Base-by-base conservation (phyloP, 2,329 filamentous ascomycete species). In the Pseudopithomyces maydicus region DNA sequence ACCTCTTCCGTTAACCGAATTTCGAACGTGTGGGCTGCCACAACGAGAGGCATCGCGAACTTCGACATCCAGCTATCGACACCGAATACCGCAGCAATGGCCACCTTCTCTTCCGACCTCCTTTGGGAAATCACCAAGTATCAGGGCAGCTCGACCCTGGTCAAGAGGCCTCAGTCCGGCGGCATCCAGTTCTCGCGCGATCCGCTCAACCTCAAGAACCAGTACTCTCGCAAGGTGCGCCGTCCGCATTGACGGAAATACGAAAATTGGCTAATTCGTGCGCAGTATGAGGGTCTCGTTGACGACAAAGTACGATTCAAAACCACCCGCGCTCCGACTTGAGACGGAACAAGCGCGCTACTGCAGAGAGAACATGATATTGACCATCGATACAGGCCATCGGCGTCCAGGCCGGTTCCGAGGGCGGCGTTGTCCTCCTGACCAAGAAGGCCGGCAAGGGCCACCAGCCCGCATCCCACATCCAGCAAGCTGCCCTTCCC, bases 41-140 rank as follows among this genome's bases (percentile, higher is more conserved):
- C 59, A 65, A 49, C 55, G 53, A 50, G 47, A n/a, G 32, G 61
- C 43, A 46, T 46, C 33, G 57, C 54, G 52, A 58, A 35, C 52
- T 56, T 36, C 52, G 59, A 55, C 55, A 57, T 54, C 64, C 62
- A 71, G 58, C 61, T 64, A 66, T 67, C 64, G 59, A 64, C 67
- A 66, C 59, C 57, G 42, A 54, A 50, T 52, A 71, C 64, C 66
- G 66, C 67, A 65, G 64, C 63, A 74, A 83, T 81, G 79, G 82
- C 86, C 71, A 80, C 88, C 84, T 85, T 96, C 77, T 96, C 92
- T 79, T 82, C 88, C 77, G 93, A 97, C 83, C 86, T 97, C 74
- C 83, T 97, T 85, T 98, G 94, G 94, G 90, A 94, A 87, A 83
- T 96, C 80, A 88, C 89, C 76, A 97, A 93, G 92, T 82, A 83